Base-by-base conservation (phyloP, 768 basidiomycete genomes). In the Chiua virens region DNA sequence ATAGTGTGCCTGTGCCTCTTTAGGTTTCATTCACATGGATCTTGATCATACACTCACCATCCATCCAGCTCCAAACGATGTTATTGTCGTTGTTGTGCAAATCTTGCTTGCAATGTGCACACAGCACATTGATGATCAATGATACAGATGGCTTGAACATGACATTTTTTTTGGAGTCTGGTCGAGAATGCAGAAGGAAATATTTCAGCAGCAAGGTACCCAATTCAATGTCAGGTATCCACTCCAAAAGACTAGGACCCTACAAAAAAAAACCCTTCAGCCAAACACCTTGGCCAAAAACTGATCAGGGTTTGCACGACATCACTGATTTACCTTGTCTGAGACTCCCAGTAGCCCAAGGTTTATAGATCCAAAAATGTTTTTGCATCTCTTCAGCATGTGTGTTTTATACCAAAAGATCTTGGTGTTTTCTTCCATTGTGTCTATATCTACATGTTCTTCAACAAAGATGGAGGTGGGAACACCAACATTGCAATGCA, bases 31-130 rank as follows among this genome's bases (percentile, higher is more conserved):
- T 43, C 40, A 32, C 25, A 40, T 47, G 47, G 47, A 44, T 47
- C 45, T 41, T 37, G 27, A 15, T 42, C 9, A 22, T 45, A 57
- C 28, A 36, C 53, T 49, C 54, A 89, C 91, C 81, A 60, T n/a
- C n/a, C n/a, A n/a, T 92, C 89, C 10, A 87, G 83, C 55, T 83
- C 79, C 90, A 94, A 14, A 85, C 55, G 30, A 78, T 73, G 55
- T 80, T 83, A 5, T 81, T 86, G 54, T 95, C 92, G 53, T 95
- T 92, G 50, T 94, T 91, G 60, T 86, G 86, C 80, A 69, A 97
- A 98, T 10, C 78, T 81, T 3, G 90, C 85, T 59, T 85, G 78
- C 47, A 91, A 71, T 13, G 85, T 79, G 11, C 90, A 84, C 2
- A 89, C 87, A 2, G 89, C 93, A 14, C n/a, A n/a, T n/a, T n/a